Evolutionary conservation across 1,284 basidiomycete species (phyloP), one percentile per base, ranked within the genome.

Genomic region (Termitomyces sp.): DNA sequence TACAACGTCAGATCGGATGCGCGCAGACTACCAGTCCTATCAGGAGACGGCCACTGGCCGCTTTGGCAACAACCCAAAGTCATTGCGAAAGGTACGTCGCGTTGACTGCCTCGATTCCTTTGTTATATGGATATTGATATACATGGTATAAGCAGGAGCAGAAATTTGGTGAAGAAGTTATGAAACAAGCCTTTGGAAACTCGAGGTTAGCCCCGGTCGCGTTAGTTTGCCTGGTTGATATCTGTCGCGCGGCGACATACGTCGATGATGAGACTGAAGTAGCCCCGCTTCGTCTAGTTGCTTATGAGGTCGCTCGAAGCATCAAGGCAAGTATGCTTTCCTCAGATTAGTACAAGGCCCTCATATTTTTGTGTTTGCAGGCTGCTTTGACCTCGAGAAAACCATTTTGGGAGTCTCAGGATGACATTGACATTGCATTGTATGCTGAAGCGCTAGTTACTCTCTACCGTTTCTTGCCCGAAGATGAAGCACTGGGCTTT

Each of bases 361-460:
- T 53, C 38, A 38, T 47, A 16, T 35, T 38, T 40, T 26, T 13
- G 33, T 50, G 13, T 49, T 55, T 50, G 1, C 51, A 83, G 80
- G 64, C 70, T 53, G 69, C 72, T 0, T 67, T 87, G 34, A 68
- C 75, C 51, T 76, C 76, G 53, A 75, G 78, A 56, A 81, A 78
- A 56, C 78, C 85, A 2, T 89, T 88, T 68, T 90, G 84, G 78
- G 87, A 89, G 49, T 72, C 73, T 0, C 66, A 68, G 3, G 87
- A 89, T 1, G 83, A 88, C 49, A 81, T 91, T 37, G 90, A 94
- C 61, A 77, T 89, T n/a, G 78, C 83, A n/a, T 71, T 93, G 21
- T 83, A 88, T 59, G 83, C 86, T 1, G 87, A 91, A 60, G 83
- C 83, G 0, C 71, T 94, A 5, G 84, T 87, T 1, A 79, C 80